Percentiles rank a stretch among this genome's conserved stretches.
phyloP scores from a whole-genome alignment of 768 basidiomycete species.

The Boletus pseudo-olivaceus region DNA sequence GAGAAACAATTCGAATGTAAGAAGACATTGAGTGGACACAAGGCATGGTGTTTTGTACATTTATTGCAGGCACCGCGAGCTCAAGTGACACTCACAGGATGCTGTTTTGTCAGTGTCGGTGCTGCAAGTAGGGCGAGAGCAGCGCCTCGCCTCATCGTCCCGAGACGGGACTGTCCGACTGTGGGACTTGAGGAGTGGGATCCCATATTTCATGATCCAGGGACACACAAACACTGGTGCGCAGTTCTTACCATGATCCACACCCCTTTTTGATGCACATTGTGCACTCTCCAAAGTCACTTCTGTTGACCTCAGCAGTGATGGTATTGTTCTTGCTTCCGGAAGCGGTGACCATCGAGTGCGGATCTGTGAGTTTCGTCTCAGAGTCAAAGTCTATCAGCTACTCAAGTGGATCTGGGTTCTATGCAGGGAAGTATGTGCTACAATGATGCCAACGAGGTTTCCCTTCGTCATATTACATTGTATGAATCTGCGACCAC shows the following conservation, averaged over 20 bases:
- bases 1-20: constrained; percentile 28
- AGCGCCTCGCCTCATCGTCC: constrained; percentile 36
- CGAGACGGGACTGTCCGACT: constrained; percentile 34
- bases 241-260: constrained; percentile 22
- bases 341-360: constrained; percentile 37
- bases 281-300: constrained; percentile 26
- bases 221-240: constrained; percentile 34
- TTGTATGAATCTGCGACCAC: not conserved
- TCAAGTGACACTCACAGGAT: constrained; percentile 20
- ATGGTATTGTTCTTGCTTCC: constrained; percentile 32
- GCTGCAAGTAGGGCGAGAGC: constrained; percentile 32
- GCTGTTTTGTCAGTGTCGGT: constrained; percentile 30
- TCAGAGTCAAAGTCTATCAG: constrained; percentile 11
- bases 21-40: constrained; percentile 31
- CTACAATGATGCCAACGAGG: constrained; percentile 20
- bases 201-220: constrained; percentile 34
- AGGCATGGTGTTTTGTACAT: constrained; percentile 9
- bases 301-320: constrained; percentile 35
- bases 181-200: constrained; percentile 35
- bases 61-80: not conserved
- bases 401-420: constrained; percentile 8
- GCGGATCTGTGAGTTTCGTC: constrained; percentile 34
- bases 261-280: constrained; percentile 12
- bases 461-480: not conserved
- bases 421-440: constrained; percentile 25